Conservation (phyloP, 2,329 filamentous ascomycete genomes). For the Paraphoma chrysanthemicola region DNA sequence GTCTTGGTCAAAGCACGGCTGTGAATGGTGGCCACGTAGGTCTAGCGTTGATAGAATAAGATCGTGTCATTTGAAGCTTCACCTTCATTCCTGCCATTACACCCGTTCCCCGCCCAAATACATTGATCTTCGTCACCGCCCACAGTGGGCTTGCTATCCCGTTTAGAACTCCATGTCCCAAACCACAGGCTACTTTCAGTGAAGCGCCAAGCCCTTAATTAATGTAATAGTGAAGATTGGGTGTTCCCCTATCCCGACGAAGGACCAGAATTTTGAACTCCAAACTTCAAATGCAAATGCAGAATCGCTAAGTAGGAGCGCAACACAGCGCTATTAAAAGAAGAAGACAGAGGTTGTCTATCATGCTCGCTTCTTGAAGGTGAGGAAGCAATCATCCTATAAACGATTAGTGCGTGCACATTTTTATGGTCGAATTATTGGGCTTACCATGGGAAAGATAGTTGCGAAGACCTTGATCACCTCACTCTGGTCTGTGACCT, state of each 20-base stretch:
- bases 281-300: conserved; percentile 33
- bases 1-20: no score
- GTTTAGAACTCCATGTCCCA: not conserved
- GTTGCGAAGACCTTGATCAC: conserved; percentile 98
- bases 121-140: conserved; percentile 10
- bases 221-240: conserved; percentile 32
- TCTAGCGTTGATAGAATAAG: not conserved
- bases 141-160: conserved; percentile 8
- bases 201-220: conserved; percentile 29
- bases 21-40: not conserved
- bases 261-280: conserved; percentile 22
- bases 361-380: conserved; percentile 61
- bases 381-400: conserved; percentile 83
- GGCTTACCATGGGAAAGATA: conserved; percentile 90
- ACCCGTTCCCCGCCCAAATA: conserved; percentile 3
- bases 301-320: conserved; percentile 30
- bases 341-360: conserved; percentile 12
- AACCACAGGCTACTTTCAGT: conserved; percentile 2
- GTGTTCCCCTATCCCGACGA: conserved; percentile 16
- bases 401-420: conserved; percentile 20
- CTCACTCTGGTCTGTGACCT: conserved; percentile 82
- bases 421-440: not conserved
- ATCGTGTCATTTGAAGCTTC: not conserved
- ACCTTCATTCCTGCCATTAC: conserved; percentile 21
- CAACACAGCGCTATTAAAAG: conserved; percentile 21